A percentile compares a stretch with the other conserved stretches of the same genome.
Evolutionary conservation across 306 rosid genomes (phyloP).

Genomic region (Fragaria nilgerrensis): DNA sequence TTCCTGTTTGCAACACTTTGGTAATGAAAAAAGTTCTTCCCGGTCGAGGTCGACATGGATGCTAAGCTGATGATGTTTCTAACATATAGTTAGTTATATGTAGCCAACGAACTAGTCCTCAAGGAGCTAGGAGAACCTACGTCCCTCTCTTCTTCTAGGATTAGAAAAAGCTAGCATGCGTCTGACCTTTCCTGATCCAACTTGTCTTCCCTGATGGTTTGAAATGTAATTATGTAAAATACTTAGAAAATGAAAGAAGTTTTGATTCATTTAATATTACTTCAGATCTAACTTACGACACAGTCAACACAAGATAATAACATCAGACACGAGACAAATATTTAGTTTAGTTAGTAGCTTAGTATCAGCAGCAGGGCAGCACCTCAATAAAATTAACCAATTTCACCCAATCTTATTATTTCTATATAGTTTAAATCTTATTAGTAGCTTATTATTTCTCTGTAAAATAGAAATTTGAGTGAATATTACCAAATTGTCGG

Average conservation of each 20-base stretch:
- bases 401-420: neutral
- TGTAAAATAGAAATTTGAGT: neutral
- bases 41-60: neutral
- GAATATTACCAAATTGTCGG: too few relatives aligned
- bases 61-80: neutral
- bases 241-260: neutral
- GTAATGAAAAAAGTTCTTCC: neutral
- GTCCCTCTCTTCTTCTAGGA: too few relatives aligned
- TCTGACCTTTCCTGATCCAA: too few relatives aligned
- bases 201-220: too few relatives aligned
- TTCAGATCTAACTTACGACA: neutral
- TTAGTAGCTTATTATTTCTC: too few relatives aligned
- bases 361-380: neutral
- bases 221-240: too few relatives aligned
- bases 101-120: too few relatives aligned
- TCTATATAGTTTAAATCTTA: slow-evolving; percentile 90
- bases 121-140: too few relatives aligned
- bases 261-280: neutral
- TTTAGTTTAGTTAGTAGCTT: neutral
- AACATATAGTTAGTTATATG: too few relatives aligned
- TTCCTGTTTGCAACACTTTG: neutral
- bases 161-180: too few relatives aligned
- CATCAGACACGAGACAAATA: neutral
- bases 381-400: neutral
- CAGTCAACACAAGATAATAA: neutral